phyloP scores from a whole-genome alignment of 306 rosid genomes.

The Hippophae rhamnoides region DNA sequence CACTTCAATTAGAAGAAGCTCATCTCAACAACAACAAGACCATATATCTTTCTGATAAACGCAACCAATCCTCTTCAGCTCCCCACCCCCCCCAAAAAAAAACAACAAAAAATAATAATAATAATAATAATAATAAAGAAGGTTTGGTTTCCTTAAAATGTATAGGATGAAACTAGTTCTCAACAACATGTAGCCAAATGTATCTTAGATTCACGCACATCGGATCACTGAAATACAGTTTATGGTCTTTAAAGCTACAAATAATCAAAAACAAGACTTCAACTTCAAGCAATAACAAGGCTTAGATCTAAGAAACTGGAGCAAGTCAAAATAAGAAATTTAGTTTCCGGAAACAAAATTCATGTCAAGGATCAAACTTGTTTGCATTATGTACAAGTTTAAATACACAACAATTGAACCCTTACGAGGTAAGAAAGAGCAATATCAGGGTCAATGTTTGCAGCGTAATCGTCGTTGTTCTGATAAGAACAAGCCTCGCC shows the following conservation, averaged over 20 bases:
- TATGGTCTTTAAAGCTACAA: not conserved
- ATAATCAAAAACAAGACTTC: not conserved
- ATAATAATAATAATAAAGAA: too few species aligned
- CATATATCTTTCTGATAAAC: not conserved
- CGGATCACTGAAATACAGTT: not conserved
- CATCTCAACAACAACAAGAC: not conserved
- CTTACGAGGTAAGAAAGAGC: conserved; percentile 87
- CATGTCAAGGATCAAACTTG: not conserved
- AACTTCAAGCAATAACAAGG: not conserved
- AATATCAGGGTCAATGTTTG: conserved; percentile 75
- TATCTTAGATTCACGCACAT: not conserved
- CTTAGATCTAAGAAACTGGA: conserved; percentile 12
- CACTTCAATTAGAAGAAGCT: not conserved
- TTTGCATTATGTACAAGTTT: not conserved
- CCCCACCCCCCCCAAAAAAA: too few species aligned
- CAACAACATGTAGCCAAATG: not conserved
- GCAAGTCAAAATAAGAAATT: conserved; percentile 20
- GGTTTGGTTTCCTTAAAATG: too few species aligned
- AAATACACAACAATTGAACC: not conserved
- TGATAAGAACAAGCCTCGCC: conserved; percentile 86
- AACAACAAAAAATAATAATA: too few species aligned
- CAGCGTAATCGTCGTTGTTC: conserved; percentile 53
- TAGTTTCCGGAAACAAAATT: not conserved
- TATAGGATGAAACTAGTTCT: too few species aligned
- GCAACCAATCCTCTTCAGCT: not conserved